Conservation (phyloP, 805 yeast genomes). For the Ogataea nonfermentans region DNA sequence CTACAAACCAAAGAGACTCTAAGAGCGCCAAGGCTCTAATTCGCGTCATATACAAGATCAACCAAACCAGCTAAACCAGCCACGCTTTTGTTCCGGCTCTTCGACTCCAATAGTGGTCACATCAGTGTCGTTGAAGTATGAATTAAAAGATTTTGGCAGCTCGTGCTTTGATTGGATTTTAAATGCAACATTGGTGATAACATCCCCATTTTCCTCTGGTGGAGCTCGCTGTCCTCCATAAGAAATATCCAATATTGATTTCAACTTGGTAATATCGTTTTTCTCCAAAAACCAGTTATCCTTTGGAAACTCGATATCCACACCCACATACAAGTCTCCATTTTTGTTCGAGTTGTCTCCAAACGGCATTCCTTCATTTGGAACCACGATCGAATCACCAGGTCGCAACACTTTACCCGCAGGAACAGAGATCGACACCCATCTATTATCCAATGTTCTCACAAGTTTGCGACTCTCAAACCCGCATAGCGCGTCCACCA, state of each 20-base stretch:
- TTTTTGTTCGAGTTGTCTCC: slow-evolving; percentile 28
- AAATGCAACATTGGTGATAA: slow-evolving; percentile 25
- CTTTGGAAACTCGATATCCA: slow-evolving; percentile 77
- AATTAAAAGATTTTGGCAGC: slow-evolving; percentile 31
- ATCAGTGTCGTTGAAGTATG: slow-evolving; percentile 26
- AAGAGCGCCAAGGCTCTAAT: slow-evolving; percentile 4
- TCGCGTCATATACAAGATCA: slow-evolving; percentile 10
- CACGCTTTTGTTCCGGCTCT: slow-evolving; percentile 23
- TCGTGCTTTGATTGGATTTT: slow-evolving; percentile 22
- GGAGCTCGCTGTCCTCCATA: slow-evolving; percentile 20
- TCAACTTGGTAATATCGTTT: slow-evolving; percentile 55
- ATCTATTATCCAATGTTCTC: slow-evolving; percentile 78
- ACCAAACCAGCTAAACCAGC: slow-evolving; percentile 29
- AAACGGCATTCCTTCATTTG: slow-evolving; percentile 84
- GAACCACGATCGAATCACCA: slow-evolving; percentile 60
- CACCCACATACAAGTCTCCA: slow-evolving; percentile 71
- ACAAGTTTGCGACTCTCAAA: slow-evolving; percentile 59
- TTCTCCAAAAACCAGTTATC: slow-evolving; percentile 83
- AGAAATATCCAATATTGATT: slow-evolving; percentile 47
- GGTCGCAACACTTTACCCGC: slow-evolving; percentile 82
- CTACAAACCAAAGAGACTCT: slow-evolving; percentile 25
- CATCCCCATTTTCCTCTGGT: slow-evolving; percentile 24
- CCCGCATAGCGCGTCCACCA: slow-evolving; percentile 85
- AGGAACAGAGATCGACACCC: slow-evolving; percentile 61
- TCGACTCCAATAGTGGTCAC: slow-evolving; percentile 29